Evolutionary conservation across 163 green algal genomes (phyloP).

Genomic region (Scenedesmus sp.): DNA sequence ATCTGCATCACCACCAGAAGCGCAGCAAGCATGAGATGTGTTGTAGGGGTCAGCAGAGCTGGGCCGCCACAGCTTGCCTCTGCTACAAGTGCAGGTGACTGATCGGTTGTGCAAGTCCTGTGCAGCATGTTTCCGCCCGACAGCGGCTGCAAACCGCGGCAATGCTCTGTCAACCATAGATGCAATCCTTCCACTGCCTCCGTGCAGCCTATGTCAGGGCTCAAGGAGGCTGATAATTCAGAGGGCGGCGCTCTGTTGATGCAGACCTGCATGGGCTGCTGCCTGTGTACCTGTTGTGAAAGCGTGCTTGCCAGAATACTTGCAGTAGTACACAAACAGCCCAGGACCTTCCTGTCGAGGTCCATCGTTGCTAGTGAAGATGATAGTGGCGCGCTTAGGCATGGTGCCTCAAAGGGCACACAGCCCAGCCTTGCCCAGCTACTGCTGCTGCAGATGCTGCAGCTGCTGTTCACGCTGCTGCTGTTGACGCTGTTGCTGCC

Average conservation of each 20-base stretch:
- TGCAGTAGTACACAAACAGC: constrained; percentile 92
- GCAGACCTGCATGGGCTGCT: neutral
- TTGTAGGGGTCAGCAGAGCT: neutral
- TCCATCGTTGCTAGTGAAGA: constrained; percentile 69
- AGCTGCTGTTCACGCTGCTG: neutral
- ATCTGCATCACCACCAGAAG: constrained; percentile 56
- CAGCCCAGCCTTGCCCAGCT: constrained; percentile 3
- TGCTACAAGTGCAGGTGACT: neutral
- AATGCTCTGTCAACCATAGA: neutral
- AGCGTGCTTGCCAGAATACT: constrained; percentile 88
- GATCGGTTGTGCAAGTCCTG: neutral
- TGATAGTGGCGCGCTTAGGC: constrained; percentile 82
- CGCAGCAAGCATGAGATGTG: neutral
- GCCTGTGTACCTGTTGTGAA: constrained; percentile 82
- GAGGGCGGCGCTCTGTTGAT: neutral
- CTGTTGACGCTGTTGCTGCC: neutral
- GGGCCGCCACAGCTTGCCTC: neutral
- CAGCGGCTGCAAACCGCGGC: neutral
- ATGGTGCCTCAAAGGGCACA: constrained; percentile 59
- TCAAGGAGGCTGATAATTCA: no score
- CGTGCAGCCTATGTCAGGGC: neutral
- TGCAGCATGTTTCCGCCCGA: neutral
- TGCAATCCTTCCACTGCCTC: neutral
- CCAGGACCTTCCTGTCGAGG: constrained; percentile 57
- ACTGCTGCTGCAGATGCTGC: constrained; percentile 10